phyloP scores from a whole-genome alignment of 495 filamentous ascomycete genomes.

The Pseudoneurospora amorphoporcata region DNA sequence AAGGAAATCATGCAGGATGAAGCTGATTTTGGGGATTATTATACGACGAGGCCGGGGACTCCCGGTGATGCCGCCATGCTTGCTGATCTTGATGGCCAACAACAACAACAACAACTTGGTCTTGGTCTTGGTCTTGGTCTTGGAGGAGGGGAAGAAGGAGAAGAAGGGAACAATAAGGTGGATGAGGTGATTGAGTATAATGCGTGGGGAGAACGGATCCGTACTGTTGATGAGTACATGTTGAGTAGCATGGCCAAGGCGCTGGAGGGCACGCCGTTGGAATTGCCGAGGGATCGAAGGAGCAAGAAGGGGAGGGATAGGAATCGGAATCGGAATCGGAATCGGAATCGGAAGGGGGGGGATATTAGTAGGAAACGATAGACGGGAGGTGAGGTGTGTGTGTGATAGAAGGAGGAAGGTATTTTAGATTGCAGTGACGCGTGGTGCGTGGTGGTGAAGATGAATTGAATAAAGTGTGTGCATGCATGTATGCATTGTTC shows the following conservation, averaged over 20 bases:
- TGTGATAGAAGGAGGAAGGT: neutral
- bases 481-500: too few species aligned
- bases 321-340: conserved; percentile 3
- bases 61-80: conserved; percentile 32
- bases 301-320: conserved; percentile 67
- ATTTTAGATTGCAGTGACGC: neutral
- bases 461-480: too few species aligned
- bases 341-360: conserved; percentile 11
- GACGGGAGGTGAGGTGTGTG: neutral
- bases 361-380: conserved; percentile 10
- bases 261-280: conserved; percentile 65
- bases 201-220: conserved; percentile 43
- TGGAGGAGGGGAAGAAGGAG: conserved; percentile 6
- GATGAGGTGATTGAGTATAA: conserved; percentile 42
- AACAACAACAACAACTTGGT: too few species aligned
- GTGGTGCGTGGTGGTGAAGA: too few species aligned
- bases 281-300: conserved; percentile 68
- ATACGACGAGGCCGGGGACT: conserved; percentile 33
- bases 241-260: conserved; percentile 66
- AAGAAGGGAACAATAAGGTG: conserved; percentile 23
- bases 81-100: neutral
- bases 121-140: too few species aligned
- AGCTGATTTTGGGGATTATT: conserved; percentile 54
- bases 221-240: conserved; percentile 78
- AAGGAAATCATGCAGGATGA: conserved; percentile 85